A percentile compares a stretch with the other conserved stretches of the same genome.
These are phyloP conservation scores for Sisymbrium altissimum DNA, from an alignment of 345 rosid species.

Conservation along the genomic window DNA sequence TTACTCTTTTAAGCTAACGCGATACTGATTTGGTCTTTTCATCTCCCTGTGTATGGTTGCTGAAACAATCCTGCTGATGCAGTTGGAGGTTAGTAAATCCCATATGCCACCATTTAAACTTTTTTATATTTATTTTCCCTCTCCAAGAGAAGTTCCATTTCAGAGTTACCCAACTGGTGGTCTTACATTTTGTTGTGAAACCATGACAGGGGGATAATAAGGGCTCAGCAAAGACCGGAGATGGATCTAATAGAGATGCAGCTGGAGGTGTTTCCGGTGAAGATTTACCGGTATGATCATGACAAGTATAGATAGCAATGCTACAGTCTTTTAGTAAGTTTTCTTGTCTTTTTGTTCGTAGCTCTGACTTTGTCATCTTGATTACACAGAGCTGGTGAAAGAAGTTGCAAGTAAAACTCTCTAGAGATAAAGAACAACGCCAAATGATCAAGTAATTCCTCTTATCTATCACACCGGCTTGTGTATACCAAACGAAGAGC, in stretches of 20 bases:
- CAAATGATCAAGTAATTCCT: conserved; percentile 32
- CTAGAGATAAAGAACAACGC: conserved; percentile 20
- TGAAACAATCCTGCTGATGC: conserved; percentile 20
- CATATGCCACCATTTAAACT: not conserved
- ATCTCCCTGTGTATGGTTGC: conserved; percentile 24
- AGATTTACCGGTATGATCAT: conserved; percentile 47
- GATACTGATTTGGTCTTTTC: conserved; percentile 9
- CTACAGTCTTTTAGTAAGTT: not conserved
- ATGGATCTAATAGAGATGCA: conserved; percentile 55
- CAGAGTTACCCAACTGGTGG: not conserved
- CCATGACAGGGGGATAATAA: conserved; percentile 62
- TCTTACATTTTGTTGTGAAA: conserved; percentile 9
- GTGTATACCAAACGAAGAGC: conserved; percentile 18
- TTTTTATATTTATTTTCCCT: not conserved
- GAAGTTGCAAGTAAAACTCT: conserved; percentile 15
- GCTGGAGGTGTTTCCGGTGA: conserved; percentile 47
- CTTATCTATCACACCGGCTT: conserved; percentile 13
- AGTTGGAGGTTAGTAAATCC: conserved; percentile 65
- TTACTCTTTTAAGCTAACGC: not conserved
- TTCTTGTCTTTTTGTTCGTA: not conserved
- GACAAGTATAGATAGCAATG: not conserved
- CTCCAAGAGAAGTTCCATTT: not conserved
- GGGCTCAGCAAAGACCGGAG: conserved; percentile 67
- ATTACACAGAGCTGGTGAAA: conserved; percentile 32
- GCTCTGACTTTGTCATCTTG: not conserved